These are phyloP conservation scores for Rhytidiadelphus loreus DNA, from an alignment of 225 moss, liverwort and hornwort species.

Conservation along the genomic window DNA sequence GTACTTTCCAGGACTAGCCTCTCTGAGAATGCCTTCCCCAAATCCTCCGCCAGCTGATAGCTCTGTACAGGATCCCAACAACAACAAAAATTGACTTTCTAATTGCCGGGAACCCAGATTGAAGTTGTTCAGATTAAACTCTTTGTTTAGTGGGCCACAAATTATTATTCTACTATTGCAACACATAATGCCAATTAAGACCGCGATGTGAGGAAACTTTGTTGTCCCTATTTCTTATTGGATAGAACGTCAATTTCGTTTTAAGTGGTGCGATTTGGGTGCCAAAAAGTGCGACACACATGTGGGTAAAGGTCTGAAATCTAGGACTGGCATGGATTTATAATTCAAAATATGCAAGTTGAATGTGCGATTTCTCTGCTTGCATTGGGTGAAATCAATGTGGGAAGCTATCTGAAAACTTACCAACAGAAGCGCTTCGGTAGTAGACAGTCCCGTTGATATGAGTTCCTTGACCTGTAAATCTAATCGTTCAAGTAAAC, in stretches of 20 bases:
- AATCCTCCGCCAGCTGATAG: constrained; percentile 60
- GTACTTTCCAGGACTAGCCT: constrained; percentile 55
- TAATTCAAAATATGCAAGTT: not conserved
- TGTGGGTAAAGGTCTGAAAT: not conserved
- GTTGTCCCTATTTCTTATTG: not conserved
- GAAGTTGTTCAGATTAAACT: not conserved
- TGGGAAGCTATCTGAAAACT: not conserved
- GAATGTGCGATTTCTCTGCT: not conserved
- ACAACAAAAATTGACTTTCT: not conserved
- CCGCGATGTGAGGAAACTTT: no score
- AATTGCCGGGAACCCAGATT: not conserved
- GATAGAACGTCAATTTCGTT: no score
- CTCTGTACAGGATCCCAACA: constrained; percentile 24
- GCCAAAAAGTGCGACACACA: not conserved
- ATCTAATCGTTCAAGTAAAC: constrained; percentile 24
- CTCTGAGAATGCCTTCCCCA: constrained; percentile 72
- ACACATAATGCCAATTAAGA: not conserved
- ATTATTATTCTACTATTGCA: not conserved
- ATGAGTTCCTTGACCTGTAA: constrained; percentile 15
- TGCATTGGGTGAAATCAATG: not conserved
- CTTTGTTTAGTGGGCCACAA: not conserved
- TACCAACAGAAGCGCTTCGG: constrained; percentile 28
- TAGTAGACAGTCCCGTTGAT: constrained; percentile 9
- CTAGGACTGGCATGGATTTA: not conserved
- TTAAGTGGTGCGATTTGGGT: not conserved